Evolutionary conservation across 129 eudicot genomes (phyloP), one percentile per base, ranked within the genome.

Genomic region (Flaveria robusta): DNA sequence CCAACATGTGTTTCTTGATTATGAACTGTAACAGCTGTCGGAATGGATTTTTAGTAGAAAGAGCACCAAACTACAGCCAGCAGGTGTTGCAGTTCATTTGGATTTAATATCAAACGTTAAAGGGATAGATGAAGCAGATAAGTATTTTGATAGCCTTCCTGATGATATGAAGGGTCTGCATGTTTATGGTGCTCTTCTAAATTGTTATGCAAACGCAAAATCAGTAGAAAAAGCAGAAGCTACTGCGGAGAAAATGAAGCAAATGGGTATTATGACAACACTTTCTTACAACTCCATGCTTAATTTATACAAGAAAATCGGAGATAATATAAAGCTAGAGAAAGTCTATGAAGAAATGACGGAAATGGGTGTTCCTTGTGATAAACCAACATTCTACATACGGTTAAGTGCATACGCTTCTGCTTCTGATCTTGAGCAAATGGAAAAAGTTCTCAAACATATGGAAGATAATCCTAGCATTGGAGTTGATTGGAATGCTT

Each of bases 41-140:
- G 81, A 82, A 24, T 90, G 96, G 96, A 90, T 90, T 91, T 46
- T 83, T 9, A 81, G 80, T 56, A 82, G 63, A 72, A 78, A 67
- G 56, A 27, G 70, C 22, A 34, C 39, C 39, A 74, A 29, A 47
- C 73, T 42, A 8, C 56, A 27, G 12, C 82, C 83, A 9, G 67
- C 39, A 20, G 93, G 88, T 71, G 79, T 78, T 50, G 89, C 84
- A 3, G 60, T 66, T 71, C 84, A 87, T 34, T 39, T 90, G 75
- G 68, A 77, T 84, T 68, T 88, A 67, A 70, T 87, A 7, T 77
- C 47, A 41, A 82, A 47, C 71, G 85, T 79, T 47, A 72, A 83
- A 45, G 93, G 96, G 27, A 8, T 88, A 12, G 86, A 80, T 76
- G 60, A 74, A 82, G 91, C 83, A 19, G 93, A 88, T 63, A 69